Conservation (phyloP, 805 yeast genomes). For the Metschnikowia anglica region DNA sequence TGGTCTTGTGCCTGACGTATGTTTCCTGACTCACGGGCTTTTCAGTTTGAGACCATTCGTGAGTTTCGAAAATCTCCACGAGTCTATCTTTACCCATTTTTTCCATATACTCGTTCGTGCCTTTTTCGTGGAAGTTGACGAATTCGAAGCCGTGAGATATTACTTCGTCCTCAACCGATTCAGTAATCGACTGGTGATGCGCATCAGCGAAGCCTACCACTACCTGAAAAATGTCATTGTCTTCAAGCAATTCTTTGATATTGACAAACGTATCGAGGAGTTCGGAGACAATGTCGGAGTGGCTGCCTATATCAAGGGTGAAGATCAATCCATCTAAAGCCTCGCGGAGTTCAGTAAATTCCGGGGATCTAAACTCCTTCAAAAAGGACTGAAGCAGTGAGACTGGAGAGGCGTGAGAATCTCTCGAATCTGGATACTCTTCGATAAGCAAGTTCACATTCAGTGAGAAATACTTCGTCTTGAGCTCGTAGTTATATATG, state of each 20-base stretch:
- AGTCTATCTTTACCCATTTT: slow-evolving; percentile 43
- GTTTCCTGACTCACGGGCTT: slow-evolving; percentile 7
- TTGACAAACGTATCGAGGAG: slow-evolving; percentile 15
- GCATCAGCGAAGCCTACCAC: slow-evolving; percentile 30
- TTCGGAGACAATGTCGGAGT: slow-evolving; percentile 22
- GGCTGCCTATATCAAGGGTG: slow-evolving; percentile 31
- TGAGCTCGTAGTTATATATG: slow-evolving; percentile 26
- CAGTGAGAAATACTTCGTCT: slow-evolving; percentile 34
- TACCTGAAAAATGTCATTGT: slow-evolving; percentile 32
- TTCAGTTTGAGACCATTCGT: slow-evolving; percentile 44
- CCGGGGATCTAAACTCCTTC: slow-evolving; percentile 37
- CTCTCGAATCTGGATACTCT: slow-evolving; percentile 32
- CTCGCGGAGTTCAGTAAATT: slow-evolving; percentile 44
- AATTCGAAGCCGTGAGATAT: slow-evolving; percentile 44
- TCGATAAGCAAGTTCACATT: slow-evolving; percentile 35
- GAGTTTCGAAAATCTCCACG: slow-evolving; percentile 47
- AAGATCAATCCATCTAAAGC: slow-evolving; percentile 47
- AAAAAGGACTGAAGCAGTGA: slow-evolving; percentile 34
- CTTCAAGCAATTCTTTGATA: slow-evolving; percentile 15
- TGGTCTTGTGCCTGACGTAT: slow-evolving; percentile 25
- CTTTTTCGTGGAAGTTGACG: slow-evolving; percentile 32
- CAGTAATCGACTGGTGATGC: slow-evolving; percentile 7
- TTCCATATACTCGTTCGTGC: slow-evolving; percentile 45
- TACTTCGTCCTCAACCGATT: slow-evolving; percentile 40
- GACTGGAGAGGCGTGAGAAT: slow-evolving; percentile 4